Conservation (phyloP, 202 grass and related monocot genomes). For the Setaria italica region DNA sequence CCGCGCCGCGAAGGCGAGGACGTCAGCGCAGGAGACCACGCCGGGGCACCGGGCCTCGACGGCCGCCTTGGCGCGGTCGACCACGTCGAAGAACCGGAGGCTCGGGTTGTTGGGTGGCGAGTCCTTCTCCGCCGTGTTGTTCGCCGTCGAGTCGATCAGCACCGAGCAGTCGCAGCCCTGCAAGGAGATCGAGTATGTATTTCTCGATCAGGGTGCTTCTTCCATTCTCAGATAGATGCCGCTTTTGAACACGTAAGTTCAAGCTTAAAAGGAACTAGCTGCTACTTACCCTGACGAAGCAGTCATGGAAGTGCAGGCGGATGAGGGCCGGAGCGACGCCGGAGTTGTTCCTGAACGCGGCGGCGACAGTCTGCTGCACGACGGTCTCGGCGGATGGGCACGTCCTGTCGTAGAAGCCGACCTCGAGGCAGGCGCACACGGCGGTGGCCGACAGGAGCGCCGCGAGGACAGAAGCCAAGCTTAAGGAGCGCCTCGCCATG, state of each 20-base stretch:
- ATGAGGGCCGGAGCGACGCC: slow-evolving; percentile 65
- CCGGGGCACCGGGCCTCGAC: no score
- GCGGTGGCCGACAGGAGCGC: background rate
- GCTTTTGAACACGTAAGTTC: no score
- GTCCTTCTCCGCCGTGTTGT: slow-evolving; percentile 54
- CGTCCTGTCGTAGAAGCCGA: no score
- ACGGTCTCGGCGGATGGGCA: slow-evolving; percentile 44
- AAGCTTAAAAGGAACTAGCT: no score
- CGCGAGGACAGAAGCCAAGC: background rate
- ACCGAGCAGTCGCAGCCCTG: slow-evolving; percentile 73
- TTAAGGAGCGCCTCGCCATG: no score
- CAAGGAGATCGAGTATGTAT: no score
- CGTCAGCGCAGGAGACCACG: slow-evolving; percentile 51
- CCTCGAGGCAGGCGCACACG: no score
- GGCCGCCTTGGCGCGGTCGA: no score
- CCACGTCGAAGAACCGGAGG: slow-evolving; percentile 35
- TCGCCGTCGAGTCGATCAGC: slow-evolving; percentile 59
- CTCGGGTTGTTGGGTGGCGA: background rate
- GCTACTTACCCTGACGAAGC: slow-evolving; percentile 64
- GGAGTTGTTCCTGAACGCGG: slow-evolving; percentile 62
- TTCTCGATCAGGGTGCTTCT: no score
- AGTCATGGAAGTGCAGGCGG: slow-evolving; percentile 79
- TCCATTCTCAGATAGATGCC: no score
- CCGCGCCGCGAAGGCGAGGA: slow-evolving; percentile 63
- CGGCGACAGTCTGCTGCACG: slow-evolving; percentile 53